Percentiles rank a stretch among this genome's conserved stretches.
Conservation (phyloP, 2,329 filamentous ascomycete species). For the Thelonectria rubi region DNA sequence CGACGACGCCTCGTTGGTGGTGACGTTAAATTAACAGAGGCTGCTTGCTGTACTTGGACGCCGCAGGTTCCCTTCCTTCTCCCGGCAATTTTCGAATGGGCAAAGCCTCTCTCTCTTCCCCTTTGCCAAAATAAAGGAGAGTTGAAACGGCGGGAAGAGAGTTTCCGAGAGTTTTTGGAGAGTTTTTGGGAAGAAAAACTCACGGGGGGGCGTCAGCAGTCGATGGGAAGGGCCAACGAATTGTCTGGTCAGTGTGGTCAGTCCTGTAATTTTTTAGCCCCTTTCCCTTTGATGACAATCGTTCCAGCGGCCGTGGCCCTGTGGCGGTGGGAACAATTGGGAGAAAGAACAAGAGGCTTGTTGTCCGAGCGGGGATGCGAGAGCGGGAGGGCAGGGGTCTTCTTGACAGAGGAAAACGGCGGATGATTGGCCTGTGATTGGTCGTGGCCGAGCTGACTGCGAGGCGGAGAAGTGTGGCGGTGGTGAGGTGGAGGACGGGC, state of each 20-base stretch:
- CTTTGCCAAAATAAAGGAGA: too few species aligned
- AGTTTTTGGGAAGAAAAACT: too few species aligned
- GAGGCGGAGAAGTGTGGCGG: not conserved
- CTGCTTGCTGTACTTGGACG: too few species aligned
- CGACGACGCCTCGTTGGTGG: too few species aligned
- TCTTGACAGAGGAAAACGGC: not conserved
- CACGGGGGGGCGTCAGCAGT: too few species aligned
- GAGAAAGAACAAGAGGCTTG: not conserved
- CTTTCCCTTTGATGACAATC: conserved; percentile 14
- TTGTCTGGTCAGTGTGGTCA: not conserved
- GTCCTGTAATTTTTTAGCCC: conserved; percentile 14
- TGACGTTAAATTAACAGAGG: too few species aligned
- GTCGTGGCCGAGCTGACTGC: not conserved
- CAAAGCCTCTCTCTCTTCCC: too few species aligned
- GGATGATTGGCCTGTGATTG: conserved; percentile 15
- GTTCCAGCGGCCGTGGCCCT: not conserved
- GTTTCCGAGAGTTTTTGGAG: too few species aligned
- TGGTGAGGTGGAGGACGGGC: conserved; percentile 8
- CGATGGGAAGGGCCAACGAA: conserved; percentile 7
- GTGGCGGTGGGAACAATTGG: not conserved
- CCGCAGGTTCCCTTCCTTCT: too few species aligned
- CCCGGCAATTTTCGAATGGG: too few species aligned
- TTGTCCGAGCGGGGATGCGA: conserved; percentile 11
- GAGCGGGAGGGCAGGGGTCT: conserved; percentile 14
- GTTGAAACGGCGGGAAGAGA: too few species aligned